Percentiles rank a stretch among this genome's conserved stretches.
Evolutionary conservation across 495 filamentous ascomycete genomes (phyloP).

Genomic region (Astrocystis sublimbata): DNA sequence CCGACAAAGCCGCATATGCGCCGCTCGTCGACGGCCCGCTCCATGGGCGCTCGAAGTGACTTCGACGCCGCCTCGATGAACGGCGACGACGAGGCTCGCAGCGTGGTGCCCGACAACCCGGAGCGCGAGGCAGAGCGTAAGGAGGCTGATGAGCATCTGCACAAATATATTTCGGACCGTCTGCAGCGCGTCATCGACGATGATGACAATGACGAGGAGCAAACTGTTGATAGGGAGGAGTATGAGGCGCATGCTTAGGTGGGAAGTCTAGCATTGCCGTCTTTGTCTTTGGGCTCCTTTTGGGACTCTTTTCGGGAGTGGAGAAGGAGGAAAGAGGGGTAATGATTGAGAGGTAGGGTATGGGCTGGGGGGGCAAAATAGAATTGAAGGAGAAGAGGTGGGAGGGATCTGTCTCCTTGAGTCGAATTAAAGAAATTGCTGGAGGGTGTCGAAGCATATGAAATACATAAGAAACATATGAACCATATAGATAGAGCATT

Average conservation of each 20-base stretch:
- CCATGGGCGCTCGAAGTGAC: constrained; percentile 85
- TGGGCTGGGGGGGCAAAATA: too few species aligned
- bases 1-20: constrained; percentile 59
- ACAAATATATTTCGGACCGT: constrained; percentile 71
- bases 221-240: constrained; percentile 47
- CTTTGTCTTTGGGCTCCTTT: too few species aligned
- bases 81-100: constrained; percentile 39
- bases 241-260: constrained; percentile 50
- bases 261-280: neutral
- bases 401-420: too few species aligned
- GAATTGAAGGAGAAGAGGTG: too few species aligned
- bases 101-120: constrained; percentile 32
- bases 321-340: too few species aligned
- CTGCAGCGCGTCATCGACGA: constrained; percentile 58
- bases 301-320: neutral
- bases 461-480: too few species aligned
- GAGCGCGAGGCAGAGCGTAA: constrained; percentile 44
- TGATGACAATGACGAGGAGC: constrained; percentile 27
- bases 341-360: too few species aligned
- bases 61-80: constrained; percentile 52
- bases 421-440: too few species aligned
- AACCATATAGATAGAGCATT: too few species aligned
- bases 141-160: constrained; percentile 64
- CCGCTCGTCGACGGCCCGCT: constrained; percentile 79
- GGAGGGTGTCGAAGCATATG: too few species aligned